These are phyloP conservation scores for Aureobasidium sp. DNA, from an alignment of 2,329 filamentous ascomycete species.

Conservation along the genomic window DNA sequence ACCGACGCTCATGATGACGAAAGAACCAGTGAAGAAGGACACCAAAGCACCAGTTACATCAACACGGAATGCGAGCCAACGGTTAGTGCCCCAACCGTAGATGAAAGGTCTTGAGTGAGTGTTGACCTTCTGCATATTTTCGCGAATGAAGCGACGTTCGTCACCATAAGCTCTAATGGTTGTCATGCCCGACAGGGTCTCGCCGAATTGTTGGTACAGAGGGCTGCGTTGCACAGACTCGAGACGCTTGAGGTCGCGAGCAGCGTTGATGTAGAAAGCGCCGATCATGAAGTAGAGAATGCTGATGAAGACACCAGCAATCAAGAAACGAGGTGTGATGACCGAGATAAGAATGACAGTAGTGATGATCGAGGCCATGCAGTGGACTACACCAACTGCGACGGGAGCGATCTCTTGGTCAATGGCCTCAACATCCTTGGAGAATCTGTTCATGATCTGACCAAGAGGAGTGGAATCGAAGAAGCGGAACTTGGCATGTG, in stretches of 20 bases:
- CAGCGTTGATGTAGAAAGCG: constrained; percentile 80
- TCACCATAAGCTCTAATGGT: constrained; percentile 96
- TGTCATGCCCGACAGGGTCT: constrained; percentile 88
- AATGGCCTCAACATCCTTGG: constrained; percentile 89
- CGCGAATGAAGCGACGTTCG: constrained; percentile 83
- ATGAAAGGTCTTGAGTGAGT: constrained; percentile 89
- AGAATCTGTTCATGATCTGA: constrained; percentile 97
- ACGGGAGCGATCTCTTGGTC: constrained; percentile 94
- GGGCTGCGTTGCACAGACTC: constrained; percentile 93
- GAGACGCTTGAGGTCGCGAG: constrained; percentile 88
- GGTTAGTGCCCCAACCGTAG: constrained; percentile 91
- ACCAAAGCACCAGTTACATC: constrained; percentile 87
- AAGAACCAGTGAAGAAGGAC: constrained; percentile 85
- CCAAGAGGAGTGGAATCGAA: constrained; percentile 94
- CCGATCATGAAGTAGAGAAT: constrained; percentile 75
- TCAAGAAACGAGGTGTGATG: constrained; percentile 84
- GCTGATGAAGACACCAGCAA: constrained; percentile 79
- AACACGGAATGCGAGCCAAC: constrained; percentile 90
- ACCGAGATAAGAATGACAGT: constrained; percentile 79
- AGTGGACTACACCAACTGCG: constrained; percentile 67
- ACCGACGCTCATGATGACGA: constrained; percentile 77
- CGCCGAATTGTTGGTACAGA: constrained; percentile 94
- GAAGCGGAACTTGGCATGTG: constrained; percentile 90
- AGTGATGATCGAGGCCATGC: constrained; percentile 62
- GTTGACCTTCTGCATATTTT: constrained; percentile 84